Conservation (phyloP, 768 basidiomycete genomes). For the Kwoniella sp. region DNA sequence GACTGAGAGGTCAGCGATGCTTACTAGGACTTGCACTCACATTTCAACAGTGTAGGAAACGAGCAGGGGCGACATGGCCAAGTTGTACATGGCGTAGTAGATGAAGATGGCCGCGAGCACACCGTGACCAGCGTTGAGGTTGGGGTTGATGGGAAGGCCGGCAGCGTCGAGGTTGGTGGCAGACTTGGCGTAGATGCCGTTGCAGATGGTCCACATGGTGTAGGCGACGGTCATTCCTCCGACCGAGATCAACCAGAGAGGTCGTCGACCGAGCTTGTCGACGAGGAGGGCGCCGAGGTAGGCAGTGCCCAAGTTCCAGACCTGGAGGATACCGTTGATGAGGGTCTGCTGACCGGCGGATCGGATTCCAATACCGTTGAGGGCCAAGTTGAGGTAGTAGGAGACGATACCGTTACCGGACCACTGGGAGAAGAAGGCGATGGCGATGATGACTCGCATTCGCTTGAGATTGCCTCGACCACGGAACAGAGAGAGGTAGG, state of each 20-base stretch:
- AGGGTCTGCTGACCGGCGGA: conserved; percentile 13
- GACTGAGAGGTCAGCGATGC: conserved; percentile 8
- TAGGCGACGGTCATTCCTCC: conserved; percentile 36
- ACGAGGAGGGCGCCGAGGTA: conserved; percentile 29
- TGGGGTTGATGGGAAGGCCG: conserved; percentile 23
- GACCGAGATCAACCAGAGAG: conserved; percentile 31
- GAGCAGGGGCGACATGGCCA: conserved; percentile 32
- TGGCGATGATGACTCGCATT: conserved; percentile 28
- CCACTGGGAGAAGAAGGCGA: conserved; percentile 47
- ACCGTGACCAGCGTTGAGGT: conserved; percentile 29
- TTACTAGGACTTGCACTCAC: not conserved
- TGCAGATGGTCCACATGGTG: conserved; percentile 25
- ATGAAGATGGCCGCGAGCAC: conserved; percentile 48
- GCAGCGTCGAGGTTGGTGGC: conserved; percentile 18
- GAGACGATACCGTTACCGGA: conserved; percentile 44
- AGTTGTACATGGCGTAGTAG: conserved; percentile 39
- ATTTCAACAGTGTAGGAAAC: conserved; percentile 41
- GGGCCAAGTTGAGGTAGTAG: conserved; percentile 41
- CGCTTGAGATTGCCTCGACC: conserved; percentile 26
- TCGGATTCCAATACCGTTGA: conserved; percentile 43
- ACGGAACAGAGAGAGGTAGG: conserved; percentile 23
- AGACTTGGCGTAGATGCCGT: conserved; percentile 33
- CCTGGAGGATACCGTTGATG: conserved; percentile 34
- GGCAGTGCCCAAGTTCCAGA: conserved; percentile 29
- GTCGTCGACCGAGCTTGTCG: conserved; percentile 43